Evolutionary conservation across 2,329 filamentous ascomycete species (phyloP).

Genomic region (Talaromyces islandicus): DNA sequence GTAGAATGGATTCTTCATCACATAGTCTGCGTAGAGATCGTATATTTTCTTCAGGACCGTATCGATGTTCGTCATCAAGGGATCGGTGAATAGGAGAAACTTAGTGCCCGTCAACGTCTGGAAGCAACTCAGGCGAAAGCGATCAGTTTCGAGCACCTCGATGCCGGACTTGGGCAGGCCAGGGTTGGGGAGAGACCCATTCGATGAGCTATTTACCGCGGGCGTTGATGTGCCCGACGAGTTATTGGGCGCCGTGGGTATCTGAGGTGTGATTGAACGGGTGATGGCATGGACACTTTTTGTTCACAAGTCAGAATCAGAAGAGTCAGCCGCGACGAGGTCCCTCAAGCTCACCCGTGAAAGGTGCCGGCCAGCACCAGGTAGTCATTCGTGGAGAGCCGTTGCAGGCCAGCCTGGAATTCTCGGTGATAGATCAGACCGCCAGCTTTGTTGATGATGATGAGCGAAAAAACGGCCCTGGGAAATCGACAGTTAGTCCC

Average conservation of each 20-base stretch:
- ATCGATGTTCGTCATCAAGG: conserved; percentile 77
- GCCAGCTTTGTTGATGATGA: conserved; percentile 98
- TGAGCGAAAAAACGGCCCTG: conserved; percentile 91
- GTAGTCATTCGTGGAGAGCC: conserved; percentile 91
- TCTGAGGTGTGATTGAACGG: conserved; percentile 44
- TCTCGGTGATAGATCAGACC: conserved; percentile 94
- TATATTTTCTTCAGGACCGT: conserved; percentile 78
- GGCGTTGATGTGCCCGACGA: conserved; percentile 29
- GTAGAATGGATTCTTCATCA: conserved; percentile 99
- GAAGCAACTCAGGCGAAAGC: conserved; percentile 94
- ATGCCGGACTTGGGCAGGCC: conserved; percentile 55
- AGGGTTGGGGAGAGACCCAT: conserved; percentile 26
- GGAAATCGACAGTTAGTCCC: neutral
- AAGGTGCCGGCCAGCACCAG: conserved; percentile 96
- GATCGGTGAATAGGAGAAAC: conserved; percentile 92
- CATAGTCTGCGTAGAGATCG: conserved; percentile 91
- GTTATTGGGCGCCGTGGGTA: conserved; percentile 23
- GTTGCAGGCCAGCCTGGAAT: conserved; percentile 80
- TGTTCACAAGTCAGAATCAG: neutral
- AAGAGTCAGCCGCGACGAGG: neutral
- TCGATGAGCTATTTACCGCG: conserved; percentile 12
- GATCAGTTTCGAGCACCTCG: conserved; percentile 87
- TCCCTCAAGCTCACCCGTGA: conserved; percentile 61
- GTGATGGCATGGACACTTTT: conserved; percentile 60
- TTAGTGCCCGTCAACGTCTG: conserved; percentile 91